phyloP scores from a whole-genome alignment of 805 yeast genomes.

The Metschnikowia kunwiensis region DNA sequence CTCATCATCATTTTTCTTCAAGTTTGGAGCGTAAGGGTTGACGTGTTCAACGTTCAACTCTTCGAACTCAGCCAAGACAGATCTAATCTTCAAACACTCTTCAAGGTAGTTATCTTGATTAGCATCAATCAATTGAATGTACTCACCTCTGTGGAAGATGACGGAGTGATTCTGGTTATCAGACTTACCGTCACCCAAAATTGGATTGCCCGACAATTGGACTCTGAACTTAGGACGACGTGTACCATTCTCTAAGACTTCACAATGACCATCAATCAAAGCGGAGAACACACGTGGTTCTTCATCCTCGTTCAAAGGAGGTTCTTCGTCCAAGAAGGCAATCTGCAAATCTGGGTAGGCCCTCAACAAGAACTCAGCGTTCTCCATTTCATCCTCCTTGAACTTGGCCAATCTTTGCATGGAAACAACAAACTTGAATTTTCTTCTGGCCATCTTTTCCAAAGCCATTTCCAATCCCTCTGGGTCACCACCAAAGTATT shows the following conservation, averaged over 20 bases:
- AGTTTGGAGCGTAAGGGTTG: slow-evolving; percentile 75
- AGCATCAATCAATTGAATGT: slow-evolving; percentile 76
- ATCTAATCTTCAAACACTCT: slow-evolving; percentile 76
- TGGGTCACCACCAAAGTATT: slow-evolving; percentile 98
- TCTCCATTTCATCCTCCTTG: slow-evolving; percentile 54
- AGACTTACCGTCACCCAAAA: slow-evolving; percentile 80
- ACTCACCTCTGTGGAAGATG: slow-evolving; percentile 76
- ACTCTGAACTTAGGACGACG: slow-evolving; percentile 57
- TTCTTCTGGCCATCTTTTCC: slow-evolving; percentile 64
- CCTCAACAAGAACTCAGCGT: slow-evolving; percentile 55
- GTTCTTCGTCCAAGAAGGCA: slow-evolving; percentile 56
- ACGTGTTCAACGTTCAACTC: slow-evolving; percentile 56
- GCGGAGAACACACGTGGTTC: slow-evolving; percentile 55
- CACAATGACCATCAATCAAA: slow-evolving; percentile 50
- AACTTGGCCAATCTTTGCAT: slow-evolving; percentile 60
- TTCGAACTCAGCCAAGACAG: slow-evolving; percentile 73
- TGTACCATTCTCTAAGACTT: slow-evolving; percentile 50
- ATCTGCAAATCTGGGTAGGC: slow-evolving; percentile 68
- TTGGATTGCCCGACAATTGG: slow-evolving; percentile 73
- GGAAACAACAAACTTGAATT: slow-evolving; percentile 62
- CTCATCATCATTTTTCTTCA: slow-evolving; percentile 53
- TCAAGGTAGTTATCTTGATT: slow-evolving; percentile 81
- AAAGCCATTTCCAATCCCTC: slow-evolving; percentile 94
- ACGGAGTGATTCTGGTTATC: slow-evolving; percentile 80
- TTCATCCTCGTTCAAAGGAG: slow-evolving; percentile 52